These are phyloP conservation scores for Glycine latifolia DNA, from an alignment of 306 rosid genomes.

Conservation along the genomic window DNA sequence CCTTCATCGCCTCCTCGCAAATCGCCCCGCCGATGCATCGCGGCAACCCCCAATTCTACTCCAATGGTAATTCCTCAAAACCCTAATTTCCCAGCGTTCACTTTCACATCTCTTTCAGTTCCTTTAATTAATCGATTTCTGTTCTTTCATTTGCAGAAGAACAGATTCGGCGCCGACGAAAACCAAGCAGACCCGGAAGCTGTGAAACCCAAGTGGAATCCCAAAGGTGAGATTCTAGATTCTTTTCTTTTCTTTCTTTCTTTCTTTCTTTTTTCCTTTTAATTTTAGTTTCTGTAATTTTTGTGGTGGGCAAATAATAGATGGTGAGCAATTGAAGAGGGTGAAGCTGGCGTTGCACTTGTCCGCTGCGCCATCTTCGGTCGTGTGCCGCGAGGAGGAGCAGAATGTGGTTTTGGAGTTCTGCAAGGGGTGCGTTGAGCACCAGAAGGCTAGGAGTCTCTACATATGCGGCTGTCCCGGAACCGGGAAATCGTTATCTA, in stretches of 20 bases:
- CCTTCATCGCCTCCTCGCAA: conserved; percentile 51
- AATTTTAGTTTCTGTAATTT: neutral
- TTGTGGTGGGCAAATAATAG: conserved; percentile 48
- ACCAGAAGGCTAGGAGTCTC: conserved; percentile 75
- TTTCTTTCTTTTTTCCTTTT: neutral
- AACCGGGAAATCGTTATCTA: conserved; percentile 82
- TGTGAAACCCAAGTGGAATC: conserved; percentile 67
- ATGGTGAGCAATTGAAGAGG: conserved; percentile 61
- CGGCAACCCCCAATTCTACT: conserved; percentile 41
- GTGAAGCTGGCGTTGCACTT: conserved; percentile 83
- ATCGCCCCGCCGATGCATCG: conserved; percentile 57
- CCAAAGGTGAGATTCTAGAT: conserved; percentile 57
- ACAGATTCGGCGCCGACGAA: conserved; percentile 31
- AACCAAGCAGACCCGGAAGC: conserved; percentile 33
- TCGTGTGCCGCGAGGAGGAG: conserved; percentile 81
- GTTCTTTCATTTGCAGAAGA: conserved; percentile 49
- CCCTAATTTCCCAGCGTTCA: neutral
- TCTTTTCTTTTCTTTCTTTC: neutral
- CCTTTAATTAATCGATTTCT: neutral
- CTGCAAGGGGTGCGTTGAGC: conserved; percentile 71
- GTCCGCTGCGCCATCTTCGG: conserved; percentile 67
- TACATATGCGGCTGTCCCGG: conserved; percentile 94
- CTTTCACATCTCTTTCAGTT: neutral
- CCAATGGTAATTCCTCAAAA: conserved; percentile 36
- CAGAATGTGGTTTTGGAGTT: conserved; percentile 76